phyloP scores from a whole-genome alignment of 208 protist species.

The Herpetomonas tarakana region DNA sequence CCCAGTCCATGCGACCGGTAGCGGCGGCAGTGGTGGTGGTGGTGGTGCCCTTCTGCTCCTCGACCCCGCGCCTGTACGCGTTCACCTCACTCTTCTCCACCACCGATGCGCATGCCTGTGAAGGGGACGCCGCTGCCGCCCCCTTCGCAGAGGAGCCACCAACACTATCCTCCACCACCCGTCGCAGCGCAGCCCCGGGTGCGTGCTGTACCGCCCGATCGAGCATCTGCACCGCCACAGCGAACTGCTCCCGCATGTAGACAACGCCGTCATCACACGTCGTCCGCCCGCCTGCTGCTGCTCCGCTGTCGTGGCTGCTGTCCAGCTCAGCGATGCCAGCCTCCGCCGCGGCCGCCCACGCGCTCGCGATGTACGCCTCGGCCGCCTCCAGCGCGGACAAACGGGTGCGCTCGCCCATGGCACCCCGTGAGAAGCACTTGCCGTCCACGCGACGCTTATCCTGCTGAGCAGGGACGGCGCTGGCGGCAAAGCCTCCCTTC shows the following conservation, averaged over 20 bases:
- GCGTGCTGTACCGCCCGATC: not conserved
- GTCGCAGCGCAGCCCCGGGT: conserved; percentile 16
- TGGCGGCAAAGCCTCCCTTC: conserved; percentile 61
- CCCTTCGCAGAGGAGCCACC: too few relatives aligned
- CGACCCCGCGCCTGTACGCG: not conserved
- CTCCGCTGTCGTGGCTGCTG: conserved; percentile 6
- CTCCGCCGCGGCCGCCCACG: conserved; percentile 59
- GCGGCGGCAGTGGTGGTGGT: too few relatives aligned
- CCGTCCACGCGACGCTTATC: not conserved
- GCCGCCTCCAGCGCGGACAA: conserved; percentile 45
- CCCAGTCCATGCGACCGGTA: not conserved
- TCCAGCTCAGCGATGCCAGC: conserved; percentile 24
- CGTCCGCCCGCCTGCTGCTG: conserved; percentile 6
- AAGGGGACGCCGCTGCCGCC: not conserved
- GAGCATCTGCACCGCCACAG: conserved; percentile 51
- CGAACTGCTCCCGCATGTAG: conserved; percentile 80
- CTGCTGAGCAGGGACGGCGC: conserved; percentile 23
- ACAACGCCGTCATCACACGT: conserved; percentile 46
- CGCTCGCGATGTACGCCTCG: conserved; percentile 65
- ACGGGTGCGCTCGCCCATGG: conserved; percentile 40
- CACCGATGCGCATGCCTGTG: not conserved
- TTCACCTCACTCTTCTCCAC: not conserved
- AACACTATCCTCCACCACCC: conserved; percentile 33
- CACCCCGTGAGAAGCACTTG: conserved; percentile 14
- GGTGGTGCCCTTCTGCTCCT: too few relatives aligned